These are phyloP conservation scores for Xenoacremonium recifei DNA, from an alignment of 2,329 filamentous ascomycete genomes.

Conservation along the genomic window DNA sequence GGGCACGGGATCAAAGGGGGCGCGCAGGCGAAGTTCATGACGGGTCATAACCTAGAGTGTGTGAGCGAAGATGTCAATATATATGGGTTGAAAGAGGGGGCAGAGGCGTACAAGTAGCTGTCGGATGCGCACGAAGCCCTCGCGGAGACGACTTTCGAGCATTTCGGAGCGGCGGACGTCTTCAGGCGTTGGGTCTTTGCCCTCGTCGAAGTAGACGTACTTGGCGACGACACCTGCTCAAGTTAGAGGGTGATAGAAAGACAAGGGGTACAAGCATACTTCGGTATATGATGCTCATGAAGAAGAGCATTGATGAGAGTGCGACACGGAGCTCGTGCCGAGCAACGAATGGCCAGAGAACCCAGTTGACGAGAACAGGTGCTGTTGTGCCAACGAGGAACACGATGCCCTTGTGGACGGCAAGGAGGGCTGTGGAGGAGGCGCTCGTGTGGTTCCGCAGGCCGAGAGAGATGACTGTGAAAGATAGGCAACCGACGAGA, in stretches of 20 bases:
- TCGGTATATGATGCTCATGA: conserved; percentile 57
- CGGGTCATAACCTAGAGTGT: conserved; percentile 45
- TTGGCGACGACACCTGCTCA: conserved; percentile 46
- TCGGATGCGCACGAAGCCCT: conserved; percentile 57
- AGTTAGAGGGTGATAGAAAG: background rate
- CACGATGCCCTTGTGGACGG: conserved; percentile 46
- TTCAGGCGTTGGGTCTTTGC: conserved; percentile 48
- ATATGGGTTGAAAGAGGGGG: background rate
- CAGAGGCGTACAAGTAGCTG: conserved; percentile 46
- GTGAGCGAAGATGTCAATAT: background rate
- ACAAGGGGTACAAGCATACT: conserved; percentile 29
- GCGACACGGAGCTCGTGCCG: conserved; percentile 57
- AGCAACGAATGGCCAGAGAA: conserved; percentile 61
- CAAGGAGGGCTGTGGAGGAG: conserved; percentile 38
- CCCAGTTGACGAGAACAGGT: conserved; percentile 56
- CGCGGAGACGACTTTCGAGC: conserved; percentile 57
- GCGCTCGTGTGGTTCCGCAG: conserved; percentile 31
- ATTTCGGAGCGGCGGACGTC: conserved; percentile 55
- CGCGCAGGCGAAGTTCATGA: conserved; percentile 58
- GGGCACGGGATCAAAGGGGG: conserved; percentile 54
- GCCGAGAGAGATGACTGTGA: conserved; percentile 51
- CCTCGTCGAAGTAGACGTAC: conserved; percentile 59
- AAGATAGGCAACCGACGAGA: conserved; percentile 56
- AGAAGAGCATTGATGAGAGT: conserved; percentile 55
- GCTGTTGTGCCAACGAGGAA: conserved; percentile 54